Base-by-base conservation (phyloP, 139 green algal species). In the Coelastrella sp. region DNA sequence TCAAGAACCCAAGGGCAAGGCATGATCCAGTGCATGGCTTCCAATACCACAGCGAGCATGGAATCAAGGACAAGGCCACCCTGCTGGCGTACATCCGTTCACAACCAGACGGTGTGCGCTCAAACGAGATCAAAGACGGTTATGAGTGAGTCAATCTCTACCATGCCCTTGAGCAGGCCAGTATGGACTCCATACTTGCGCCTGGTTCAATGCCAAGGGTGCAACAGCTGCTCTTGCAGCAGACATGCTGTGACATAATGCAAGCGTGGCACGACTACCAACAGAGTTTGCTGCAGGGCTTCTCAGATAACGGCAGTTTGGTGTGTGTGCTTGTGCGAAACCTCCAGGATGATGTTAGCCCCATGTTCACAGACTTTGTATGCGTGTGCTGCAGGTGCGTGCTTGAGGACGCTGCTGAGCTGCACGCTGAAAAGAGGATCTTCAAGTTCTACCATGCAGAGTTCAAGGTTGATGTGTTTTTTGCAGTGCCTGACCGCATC, bases 401-500 rank as follows among this genome's bases (percentile, higher is more conserved):
- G 20, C 68, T 88, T 49, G 35, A 60, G 20, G 66, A 88, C 57
- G 84, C 84, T 6, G 66, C 65, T 14, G 17, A 66, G 84, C 84
- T 88, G 66, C 49, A 72, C 49, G 49, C 84, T 6, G 84, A 88
- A 12, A 73, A 57, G 7, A 19, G 8, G 49, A 24, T 75, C 15
- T 88, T 63, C 68, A 88, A 81, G 68, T 81, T 88, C 22, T 88
- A 70, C 68, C 80, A 88, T 60, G 84, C 84, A 14, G 84, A 88
- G 49, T 88, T 81, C 84, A 88, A 88, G 68, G 66, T 81, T 19
- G 84, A 88, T 59, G 84, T 88, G 20, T 88, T 35, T 57, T 88
- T 88, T 15, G 22, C 84, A 25, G 68, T 27, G 19, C 84, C 35
- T 15, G 59, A 73, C 35, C 7, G 8, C 19, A 63, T 73, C 10